These are phyloP conservation scores for Colletotrichum musae DNA, from an alignment of 2,329 filamentous ascomycete genomes.

Conservation along the genomic window DNA sequence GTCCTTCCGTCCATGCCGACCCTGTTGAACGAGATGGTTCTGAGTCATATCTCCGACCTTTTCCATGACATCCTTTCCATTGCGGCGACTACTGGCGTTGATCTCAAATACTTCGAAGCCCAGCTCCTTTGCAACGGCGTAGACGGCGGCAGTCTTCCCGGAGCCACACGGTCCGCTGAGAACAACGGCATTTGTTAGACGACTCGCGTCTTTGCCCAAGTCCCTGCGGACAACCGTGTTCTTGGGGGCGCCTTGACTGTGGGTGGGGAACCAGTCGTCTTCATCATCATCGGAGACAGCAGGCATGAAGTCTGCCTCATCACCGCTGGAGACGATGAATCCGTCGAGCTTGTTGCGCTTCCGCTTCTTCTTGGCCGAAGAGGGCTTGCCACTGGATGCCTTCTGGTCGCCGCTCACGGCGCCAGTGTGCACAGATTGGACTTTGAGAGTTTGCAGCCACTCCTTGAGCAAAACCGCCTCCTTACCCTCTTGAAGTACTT, in stretches of 20 bases:
- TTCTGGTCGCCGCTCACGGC: constrained; percentile 53
- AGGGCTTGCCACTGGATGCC: constrained; percentile 46
- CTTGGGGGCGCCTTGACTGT: constrained; percentile 58
- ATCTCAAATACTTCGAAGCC: constrained; percentile 97
- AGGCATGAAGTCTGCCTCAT: constrained; percentile 79
- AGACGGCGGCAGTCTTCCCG: constrained; percentile 93
- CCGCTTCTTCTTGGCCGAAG: constrained; percentile 70
- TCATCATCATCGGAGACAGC: constrained; percentile 76
- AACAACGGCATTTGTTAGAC: constrained; percentile 82
- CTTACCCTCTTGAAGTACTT: constrained; percentile 82
- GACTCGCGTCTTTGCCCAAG: constrained; percentile 59
- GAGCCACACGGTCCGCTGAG: constrained; percentile 91
- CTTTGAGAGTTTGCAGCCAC: constrained; percentile 84
- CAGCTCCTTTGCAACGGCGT: constrained; percentile 92
- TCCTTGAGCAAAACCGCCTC: constrained; percentile 81
- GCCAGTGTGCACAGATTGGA: constrained; percentile 81
- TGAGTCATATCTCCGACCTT: constrained; percentile 96
- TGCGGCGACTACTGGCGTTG: constrained; percentile 85
- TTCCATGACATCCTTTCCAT: constrained; percentile 90
- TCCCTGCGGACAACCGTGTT: constrained; percentile 69
- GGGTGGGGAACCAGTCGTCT: constrained; percentile 50
- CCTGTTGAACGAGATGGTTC: constrained; percentile 85
- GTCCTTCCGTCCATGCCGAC: constrained; percentile 52
- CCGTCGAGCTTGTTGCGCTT: constrained; percentile 83
- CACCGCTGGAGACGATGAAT: constrained; percentile 85